These are phyloP conservation scores for Asclepias syriaca DNA, from an alignment of 257 asterid genomes.

Conservation along the genomic window DNA sequence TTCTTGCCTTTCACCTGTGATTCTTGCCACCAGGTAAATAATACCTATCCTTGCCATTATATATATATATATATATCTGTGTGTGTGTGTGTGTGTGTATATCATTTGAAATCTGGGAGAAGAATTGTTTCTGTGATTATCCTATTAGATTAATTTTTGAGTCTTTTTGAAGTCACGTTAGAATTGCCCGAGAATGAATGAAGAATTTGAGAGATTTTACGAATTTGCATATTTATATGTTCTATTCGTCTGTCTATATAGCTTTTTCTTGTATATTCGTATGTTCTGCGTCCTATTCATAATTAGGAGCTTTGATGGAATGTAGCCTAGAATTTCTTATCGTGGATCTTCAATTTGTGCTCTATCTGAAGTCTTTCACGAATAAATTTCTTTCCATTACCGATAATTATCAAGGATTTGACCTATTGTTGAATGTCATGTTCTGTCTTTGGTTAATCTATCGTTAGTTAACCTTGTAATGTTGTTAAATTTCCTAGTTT, in stretches of 20 bases:
- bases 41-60: not conserved
- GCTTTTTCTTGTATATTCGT: not conserved
- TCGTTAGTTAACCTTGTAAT: not conserved
- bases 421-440: not conserved
- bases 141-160: not conserved
- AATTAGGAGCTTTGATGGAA: not conserved
- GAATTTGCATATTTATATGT: not conserved
- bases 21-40: slow-evolving; percentile 65
- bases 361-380: not conserved
- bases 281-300: not conserved
- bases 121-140: not conserved
- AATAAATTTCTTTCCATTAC: not conserved
- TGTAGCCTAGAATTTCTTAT: not conserved
- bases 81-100: no score
- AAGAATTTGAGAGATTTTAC: not conserved
- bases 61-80: not conserved
- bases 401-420: not conserved
- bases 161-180: not conserved
- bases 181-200: not conserved
- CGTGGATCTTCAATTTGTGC: not conserved
- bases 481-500: not conserved
- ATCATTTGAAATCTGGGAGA: not conserved
- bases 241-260: not conserved
- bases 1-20: slow-evolving; percentile 96
- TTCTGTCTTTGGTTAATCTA: not conserved